These are phyloP conservation scores for Agaricus bisporus DNA, from an alignment of 768 basidiomycete species.

Conservation along the genomic window DNA sequence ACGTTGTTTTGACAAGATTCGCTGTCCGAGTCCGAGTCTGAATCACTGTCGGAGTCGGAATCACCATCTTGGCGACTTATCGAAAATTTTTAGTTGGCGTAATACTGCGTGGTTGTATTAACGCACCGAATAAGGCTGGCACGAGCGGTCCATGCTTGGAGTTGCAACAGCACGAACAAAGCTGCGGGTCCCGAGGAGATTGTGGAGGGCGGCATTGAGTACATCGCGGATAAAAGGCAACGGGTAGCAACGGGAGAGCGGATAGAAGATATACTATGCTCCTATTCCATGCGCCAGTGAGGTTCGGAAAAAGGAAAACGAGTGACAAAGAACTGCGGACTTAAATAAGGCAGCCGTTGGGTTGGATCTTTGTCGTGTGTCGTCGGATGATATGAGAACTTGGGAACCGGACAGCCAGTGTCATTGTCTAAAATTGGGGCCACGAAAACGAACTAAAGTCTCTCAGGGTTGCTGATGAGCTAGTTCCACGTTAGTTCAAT, in stretches of 20 bases:
- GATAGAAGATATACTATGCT: neutral
- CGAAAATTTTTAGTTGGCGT: neutral
- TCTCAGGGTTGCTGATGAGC: slow-evolving; percentile 5
- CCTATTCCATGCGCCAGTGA: slow-evolving; percentile 4
- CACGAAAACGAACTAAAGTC: slow-evolving; percentile 1
- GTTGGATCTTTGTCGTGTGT: neutral
- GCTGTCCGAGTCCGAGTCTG: slow-evolving; percentile 8
- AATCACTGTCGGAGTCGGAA: slow-evolving; percentile 12
- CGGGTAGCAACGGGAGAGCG: neutral
- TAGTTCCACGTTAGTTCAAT: too few relatives aligned
- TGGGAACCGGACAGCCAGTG: slow-evolving; percentile 2
- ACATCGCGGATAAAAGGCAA: neutral
- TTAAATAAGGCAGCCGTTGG: slow-evolving; percentile 6
- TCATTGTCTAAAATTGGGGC: neutral
- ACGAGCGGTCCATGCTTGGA: neutral
- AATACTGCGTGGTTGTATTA: neutral
- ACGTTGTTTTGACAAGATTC: neutral
- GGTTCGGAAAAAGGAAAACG: neutral
- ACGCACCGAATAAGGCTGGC: neutral
- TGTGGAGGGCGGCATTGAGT: neutral
- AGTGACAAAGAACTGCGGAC: slow-evolving; percentile 2
- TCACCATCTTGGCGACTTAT: neutral
- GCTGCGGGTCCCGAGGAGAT: neutral
- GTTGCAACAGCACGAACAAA: neutral
- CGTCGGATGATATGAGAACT: slow-evolving; percentile 1